phyloP scores from a whole-genome alignment of 768 basidiomycete species.

The Lentinus tigrinus region DNA sequence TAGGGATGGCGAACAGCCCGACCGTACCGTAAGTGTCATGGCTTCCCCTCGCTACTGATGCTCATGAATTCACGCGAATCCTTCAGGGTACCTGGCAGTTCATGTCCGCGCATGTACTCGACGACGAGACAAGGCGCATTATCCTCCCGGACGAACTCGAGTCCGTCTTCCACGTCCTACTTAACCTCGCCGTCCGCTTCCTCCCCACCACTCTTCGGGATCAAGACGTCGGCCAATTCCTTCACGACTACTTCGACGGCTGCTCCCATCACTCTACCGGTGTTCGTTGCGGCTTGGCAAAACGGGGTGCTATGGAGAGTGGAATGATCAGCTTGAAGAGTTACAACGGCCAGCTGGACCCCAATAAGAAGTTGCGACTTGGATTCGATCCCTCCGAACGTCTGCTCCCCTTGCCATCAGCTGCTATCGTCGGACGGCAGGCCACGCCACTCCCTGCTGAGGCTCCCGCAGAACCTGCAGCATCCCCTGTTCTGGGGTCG shows the following conservation, averaged over 20 bases:
- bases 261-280: background rate
- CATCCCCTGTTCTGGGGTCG: no score
- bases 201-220: conserved; percentile 13
- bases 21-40: background rate
- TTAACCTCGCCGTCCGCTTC: conserved; percentile 9
- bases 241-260: conserved; percentile 10
- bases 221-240: conserved; percentile 2
- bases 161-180: conserved; percentile 4
- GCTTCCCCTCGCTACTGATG: background rate
- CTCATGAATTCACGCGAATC: no score
- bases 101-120: background rate
- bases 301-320: background rate
- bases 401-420: background rate
- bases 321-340: background rate
- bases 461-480: no score
- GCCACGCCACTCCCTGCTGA: no score
- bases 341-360: background rate
- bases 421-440: no score
- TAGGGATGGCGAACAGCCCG: background rate
- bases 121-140: background rate
- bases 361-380: background rate
- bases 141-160: conserved; percentile 8
- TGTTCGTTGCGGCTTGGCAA: background rate
- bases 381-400: background rate
- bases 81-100: conserved; percentile 10